Percentiles rank a stretch among this genome's conserved stretches.
Evolutionary conservation across 192 early-diverging fungal genomes (phyloP).

Genomic region (Coemansia sp.): DNA sequence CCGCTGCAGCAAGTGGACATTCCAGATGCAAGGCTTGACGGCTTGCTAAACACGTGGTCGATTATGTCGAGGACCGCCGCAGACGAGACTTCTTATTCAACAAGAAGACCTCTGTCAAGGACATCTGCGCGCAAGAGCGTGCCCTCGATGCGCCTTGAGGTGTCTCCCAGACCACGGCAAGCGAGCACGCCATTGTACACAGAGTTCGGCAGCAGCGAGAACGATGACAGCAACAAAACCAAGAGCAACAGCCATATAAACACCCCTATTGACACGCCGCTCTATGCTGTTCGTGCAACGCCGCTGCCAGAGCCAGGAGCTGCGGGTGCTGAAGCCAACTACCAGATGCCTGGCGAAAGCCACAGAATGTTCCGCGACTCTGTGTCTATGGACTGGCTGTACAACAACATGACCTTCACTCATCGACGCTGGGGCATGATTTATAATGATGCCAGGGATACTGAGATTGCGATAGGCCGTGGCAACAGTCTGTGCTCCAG

Average conservation of each 20-base stretch:
- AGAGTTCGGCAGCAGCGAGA: neutral
- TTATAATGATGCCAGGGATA: slow-evolving; percentile 12
- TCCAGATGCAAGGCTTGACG: slow-evolving; percentile 33
- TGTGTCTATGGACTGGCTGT: slow-evolving; percentile 3
- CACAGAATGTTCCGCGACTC: neutral
- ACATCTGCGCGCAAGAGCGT: slow-evolving; percentile 1
- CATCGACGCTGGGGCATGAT: slow-evolving; percentile 8
- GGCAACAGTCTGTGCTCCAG: slow-evolving; percentile 2
- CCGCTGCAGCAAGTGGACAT: slow-evolving; percentile 37
- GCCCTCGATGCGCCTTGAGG: neutral
- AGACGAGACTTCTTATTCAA: neutral
- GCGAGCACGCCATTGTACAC: slow-evolving; percentile 4
- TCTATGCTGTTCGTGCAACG: neutral
- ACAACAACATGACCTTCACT: neutral
- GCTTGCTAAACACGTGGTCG: slow-evolving; percentile 48
- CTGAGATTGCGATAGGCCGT: slow-evolving; percentile 8
- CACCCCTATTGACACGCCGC: neutral
- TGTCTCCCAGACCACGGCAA: neutral
- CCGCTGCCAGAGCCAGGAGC: neutral
- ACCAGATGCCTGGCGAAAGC: neutral
- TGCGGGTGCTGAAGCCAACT: neutral
- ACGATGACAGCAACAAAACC: neutral
- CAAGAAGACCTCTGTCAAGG: neutral
- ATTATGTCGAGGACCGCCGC: slow-evolving; percentile 3
- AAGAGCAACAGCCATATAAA: neutral